Conservation (phyloP, 805 yeast species). For the Groenewaldozyma tartarivorans region DNA sequence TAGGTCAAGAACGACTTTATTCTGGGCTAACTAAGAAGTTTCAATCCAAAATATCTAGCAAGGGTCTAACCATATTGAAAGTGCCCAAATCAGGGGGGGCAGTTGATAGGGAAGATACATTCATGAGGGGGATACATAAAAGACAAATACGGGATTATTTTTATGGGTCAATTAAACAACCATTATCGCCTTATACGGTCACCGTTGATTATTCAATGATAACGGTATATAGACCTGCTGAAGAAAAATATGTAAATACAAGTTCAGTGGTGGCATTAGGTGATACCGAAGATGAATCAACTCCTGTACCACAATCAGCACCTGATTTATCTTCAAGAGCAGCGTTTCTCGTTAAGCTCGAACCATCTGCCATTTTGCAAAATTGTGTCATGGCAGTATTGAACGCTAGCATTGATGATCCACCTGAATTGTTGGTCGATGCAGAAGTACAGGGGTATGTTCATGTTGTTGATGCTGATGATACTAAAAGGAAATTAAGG, state of each 20-base stretch:
- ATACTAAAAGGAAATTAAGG: slow-evolving; percentile 55
- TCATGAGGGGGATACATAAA: slow-evolving; percentile 62
- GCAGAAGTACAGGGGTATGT: slow-evolving; percentile 72
- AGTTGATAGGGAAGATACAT: slow-evolving; percentile 63
- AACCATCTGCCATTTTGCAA: slow-evolving; percentile 40
- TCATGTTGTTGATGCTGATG: slow-evolving; percentile 64
- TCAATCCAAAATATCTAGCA: slow-evolving; percentile 9
- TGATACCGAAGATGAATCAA: slow-evolving; percentile 4
- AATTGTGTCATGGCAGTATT: slow-evolving; percentile 66
- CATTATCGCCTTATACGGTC: slow-evolving; percentile 78
- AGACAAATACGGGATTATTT: slow-evolving; percentile 77
- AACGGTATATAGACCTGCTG: slow-evolving; percentile 50
- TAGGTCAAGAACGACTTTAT: slow-evolving; percentile 66
- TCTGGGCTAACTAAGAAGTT: slow-evolving; percentile 49
- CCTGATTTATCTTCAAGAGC: slow-evolving; percentile 11
- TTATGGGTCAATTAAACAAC: slow-evolving; percentile 58
- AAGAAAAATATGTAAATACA: slow-evolving; percentile 19
- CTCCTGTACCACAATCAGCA: neutral
- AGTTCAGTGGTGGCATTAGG: slow-evolving; percentile 19
- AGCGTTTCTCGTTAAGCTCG: slow-evolving; percentile 27
- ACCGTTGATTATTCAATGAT: slow-evolving; percentile 59
- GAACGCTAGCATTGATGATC: slow-evolving; percentile 38
- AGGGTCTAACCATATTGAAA: slow-evolving; percentile 40
- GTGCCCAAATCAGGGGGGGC: slow-evolving; percentile 69
- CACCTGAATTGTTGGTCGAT: slow-evolving; percentile 38